Base-by-base conservation (phyloP, 1,284 basidiomycete genomes). In the Ceratobasidium sp. region DNA sequence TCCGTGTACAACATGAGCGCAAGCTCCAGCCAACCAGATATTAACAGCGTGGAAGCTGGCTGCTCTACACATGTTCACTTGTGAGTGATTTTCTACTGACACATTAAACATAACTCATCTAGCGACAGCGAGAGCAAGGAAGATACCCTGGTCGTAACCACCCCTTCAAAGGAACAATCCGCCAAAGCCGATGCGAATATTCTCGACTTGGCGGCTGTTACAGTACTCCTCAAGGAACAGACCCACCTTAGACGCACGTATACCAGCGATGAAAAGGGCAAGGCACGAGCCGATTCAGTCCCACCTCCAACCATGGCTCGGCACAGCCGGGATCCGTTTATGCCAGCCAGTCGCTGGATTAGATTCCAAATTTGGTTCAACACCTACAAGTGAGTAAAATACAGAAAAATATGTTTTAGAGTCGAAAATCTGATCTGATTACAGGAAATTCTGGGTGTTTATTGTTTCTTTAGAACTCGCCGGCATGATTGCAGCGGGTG, bases 311-410 rank as follows among this genome's bases (percentile, higher is more conserved):
- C 36, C 11, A 41, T 41, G 36, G 36, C 36, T 5, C 36, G 36
- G 11, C 36, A 41, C 11, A 41, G 11, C 36, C 36, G 36, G 36
- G 36, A 11, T 11, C 36, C 4, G 36, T 41, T 41, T 11, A 41
- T 41, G 36, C 36, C 36, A 41, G 36, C 36, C 11, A 11, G 11
- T 41, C 36, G 36, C 36, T 90, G 88, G 84, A 86, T 89, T 48
- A 80, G 85, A 66, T 89, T 86, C 83, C 84, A 82, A 53, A 80
- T 91, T 27, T 92, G 90, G 90, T 92, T 89, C 82, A 91, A 92
- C 78, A 89, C 87, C 0, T 36, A 66, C n/a, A 36, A 47, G 45
- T 91, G 77, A 9, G 78, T 36, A 17, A n/a, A 29, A 2, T 50
- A 27, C 19, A 17, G 50, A 19, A 36, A 19, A 5, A 29, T 29